These are phyloP conservation scores for Solanum tacnaense DNA, from an alignment of 257 asterid genomes.

Conservation along the genomic window DNA sequence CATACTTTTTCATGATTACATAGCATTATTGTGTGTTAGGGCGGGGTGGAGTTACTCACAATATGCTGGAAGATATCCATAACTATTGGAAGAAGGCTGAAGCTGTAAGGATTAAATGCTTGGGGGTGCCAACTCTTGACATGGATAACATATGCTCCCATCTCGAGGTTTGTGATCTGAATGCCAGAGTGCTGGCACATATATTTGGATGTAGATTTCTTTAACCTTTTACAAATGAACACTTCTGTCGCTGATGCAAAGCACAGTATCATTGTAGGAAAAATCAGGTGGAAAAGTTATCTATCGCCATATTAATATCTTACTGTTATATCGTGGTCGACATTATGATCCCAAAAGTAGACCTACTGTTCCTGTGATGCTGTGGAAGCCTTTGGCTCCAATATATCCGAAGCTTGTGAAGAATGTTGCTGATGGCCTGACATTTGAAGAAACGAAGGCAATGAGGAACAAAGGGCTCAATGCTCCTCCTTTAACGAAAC, in stretches of 20 bases:
- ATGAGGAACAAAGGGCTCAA: conserved; percentile 65
- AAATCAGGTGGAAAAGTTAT: conserved; percentile 75
- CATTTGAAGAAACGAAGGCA: conserved; percentile 77
- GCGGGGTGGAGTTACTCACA: conserved; percentile 87
- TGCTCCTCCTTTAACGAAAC: conserved; percentile 70
- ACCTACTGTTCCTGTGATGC: conserved; percentile 53
- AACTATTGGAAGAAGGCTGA: conserved; percentile 83
- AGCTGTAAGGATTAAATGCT: conserved; percentile 82
- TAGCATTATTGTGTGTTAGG: conserved; percentile 25
- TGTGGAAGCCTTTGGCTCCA: conserved; percentile 79
- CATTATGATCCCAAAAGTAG: conserved; percentile 51
- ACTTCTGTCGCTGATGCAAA: conserved; percentile 18
- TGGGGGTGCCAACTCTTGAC: conserved; percentile 89
- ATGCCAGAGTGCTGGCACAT: neutral
- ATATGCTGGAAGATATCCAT: conserved; percentile 79
- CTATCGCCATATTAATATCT: conserved; percentile 51
- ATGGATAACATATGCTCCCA: conserved; percentile 87
- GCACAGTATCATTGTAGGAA: conserved; percentile 58
- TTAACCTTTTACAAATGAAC: neutral
- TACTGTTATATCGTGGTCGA: conserved; percentile 65
- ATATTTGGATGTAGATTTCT: neutral
- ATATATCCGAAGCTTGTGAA: conserved; percentile 88
- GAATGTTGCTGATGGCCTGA: conserved; percentile 67
- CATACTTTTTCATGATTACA: neutral
- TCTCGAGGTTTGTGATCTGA: conserved; percentile 55